phyloP scores from a whole-genome alignment of 441 rosid genomes.

The Pelargonium fulgidum region DNA sequence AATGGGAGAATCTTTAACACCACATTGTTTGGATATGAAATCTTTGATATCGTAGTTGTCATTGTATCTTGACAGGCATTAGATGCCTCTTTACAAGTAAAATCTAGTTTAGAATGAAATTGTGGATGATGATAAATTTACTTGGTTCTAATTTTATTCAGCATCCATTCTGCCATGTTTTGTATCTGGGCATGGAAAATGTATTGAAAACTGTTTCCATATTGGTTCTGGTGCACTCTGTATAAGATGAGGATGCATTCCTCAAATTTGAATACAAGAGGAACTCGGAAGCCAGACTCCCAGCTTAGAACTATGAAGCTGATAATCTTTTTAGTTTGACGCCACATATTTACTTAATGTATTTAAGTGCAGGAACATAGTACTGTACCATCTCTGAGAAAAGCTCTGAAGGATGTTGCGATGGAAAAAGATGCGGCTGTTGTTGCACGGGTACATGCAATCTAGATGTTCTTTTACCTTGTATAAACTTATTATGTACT shows the following conservation, averaged over 20 bases:
- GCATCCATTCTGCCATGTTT: too few species aligned
- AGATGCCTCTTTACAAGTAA: not conserved
- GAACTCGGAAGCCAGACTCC: not conserved
- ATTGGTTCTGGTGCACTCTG: too few species aligned
- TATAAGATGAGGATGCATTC: too few species aligned
- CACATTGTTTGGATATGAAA: not conserved
- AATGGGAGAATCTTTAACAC: not conserved
- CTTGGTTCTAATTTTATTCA: too few species aligned
- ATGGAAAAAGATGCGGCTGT: conserved; percentile 99
- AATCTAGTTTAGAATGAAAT: not conserved
- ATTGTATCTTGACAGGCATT: not conserved
- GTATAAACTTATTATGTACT: not conserved
- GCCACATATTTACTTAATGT: not conserved
- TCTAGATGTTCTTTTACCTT: not conserved
- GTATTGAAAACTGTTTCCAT: too few species aligned
- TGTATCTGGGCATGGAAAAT: too few species aligned
- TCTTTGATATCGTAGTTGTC: not conserved
- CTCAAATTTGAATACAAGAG: too few species aligned
- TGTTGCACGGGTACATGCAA: conserved; percentile 60
- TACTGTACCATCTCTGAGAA: conserved; percentile 86
- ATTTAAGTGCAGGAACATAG: conserved; percentile 57
- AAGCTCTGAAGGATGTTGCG: conserved; percentile 88
- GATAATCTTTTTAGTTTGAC: not conserved
- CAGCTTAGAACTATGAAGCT: not conserved
- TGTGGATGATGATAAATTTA: too few species aligned